A percentile compares a stretch with the other conserved stretches of the same genome.
Conservation (phyloP, 2,329 filamentous ascomycete genomes). For the Colletotrichum karsti region DNA sequence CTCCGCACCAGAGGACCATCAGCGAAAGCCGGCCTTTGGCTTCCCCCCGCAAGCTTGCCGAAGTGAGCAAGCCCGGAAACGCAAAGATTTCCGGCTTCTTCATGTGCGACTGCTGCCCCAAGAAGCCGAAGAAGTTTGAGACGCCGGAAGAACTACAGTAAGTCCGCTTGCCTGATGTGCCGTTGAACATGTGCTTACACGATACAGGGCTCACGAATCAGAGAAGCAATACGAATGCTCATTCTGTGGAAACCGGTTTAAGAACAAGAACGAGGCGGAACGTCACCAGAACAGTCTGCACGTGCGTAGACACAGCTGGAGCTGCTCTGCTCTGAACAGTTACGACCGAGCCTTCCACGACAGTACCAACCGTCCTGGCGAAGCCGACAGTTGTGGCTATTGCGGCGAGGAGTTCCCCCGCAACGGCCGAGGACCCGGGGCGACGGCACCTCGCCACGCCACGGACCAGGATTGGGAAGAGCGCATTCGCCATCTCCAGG, state of each 20-base stretch:
- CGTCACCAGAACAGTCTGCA: slow-evolving; percentile 96
- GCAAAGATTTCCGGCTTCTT: slow-evolving; percentile 62
- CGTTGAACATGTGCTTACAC: slow-evolving; percentile 32
- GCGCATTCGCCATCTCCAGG: slow-evolving; percentile 86
- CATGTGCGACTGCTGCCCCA: slow-evolving; percentile 94
- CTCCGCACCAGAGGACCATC: slow-evolving; percentile 54
- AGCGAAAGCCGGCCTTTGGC: slow-evolving; percentile 51
- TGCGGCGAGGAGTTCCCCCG: slow-evolving; percentile 89
- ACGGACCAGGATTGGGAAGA: slow-evolving; percentile 90
- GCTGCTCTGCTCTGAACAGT: slow-evolving; percentile 84
- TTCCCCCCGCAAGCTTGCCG: slow-evolving; percentile 60
- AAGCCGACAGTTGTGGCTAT: slow-evolving; percentile 88
- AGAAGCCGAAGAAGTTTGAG: slow-evolving; percentile 96
- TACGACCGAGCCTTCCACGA: slow-evolving; percentile 88
- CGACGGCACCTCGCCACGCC: slow-evolving; percentile 51
- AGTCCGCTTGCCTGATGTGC: slow-evolving; percentile 36
- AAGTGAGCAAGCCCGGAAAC: slow-evolving; percentile 55
- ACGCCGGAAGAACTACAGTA: slow-evolving; percentile 85
- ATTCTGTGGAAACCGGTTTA: slow-evolving; percentile 95
- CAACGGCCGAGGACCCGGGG: slow-evolving; percentile 51
- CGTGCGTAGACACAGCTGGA: slow-evolving; percentile 93
- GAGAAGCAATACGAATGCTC: slow-evolving; percentile 97
- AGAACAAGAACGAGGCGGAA: slow-evolving; percentile 98
- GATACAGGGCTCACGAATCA: slow-evolving; percentile 79
- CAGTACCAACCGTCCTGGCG: slow-evolving; percentile 72